phyloP scores from a whole-genome alignment of 257 asterid species.

The Solanum chiquidenum region DNA sequence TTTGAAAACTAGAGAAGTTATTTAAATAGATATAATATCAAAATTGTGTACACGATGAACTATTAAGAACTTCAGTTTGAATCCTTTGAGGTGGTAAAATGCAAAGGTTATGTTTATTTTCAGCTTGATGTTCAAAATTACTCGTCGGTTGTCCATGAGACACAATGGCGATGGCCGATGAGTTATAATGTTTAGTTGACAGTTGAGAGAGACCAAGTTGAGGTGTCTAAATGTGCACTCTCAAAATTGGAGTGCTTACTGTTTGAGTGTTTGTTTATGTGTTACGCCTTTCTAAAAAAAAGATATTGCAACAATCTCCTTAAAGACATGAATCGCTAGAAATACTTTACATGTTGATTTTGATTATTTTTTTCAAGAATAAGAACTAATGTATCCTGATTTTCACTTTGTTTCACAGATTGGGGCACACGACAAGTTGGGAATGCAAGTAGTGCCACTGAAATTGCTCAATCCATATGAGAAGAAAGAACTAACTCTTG shows the following conservation, averaged over 20 bases:
- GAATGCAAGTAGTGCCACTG: constrained; percentile 65
- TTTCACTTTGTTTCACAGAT: constrained; percentile 24
- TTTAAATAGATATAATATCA: background rate
- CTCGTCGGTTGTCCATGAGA: background rate
- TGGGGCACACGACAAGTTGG: constrained; percentile 75
- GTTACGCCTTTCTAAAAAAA: background rate
- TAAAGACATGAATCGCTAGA: background rate
- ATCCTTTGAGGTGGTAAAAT: background rate
- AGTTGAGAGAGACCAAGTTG: background rate
- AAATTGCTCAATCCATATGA: constrained; percentile 41
- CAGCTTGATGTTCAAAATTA: background rate
- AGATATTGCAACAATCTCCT: background rate
- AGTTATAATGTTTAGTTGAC: background rate
- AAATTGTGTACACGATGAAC: background rate
- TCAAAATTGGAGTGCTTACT: background rate
- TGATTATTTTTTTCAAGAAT: background rate
- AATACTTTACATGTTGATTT: background rate
- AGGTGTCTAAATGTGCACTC: background rate
- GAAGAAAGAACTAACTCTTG: constrained; percentile 37
- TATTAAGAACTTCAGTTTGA: background rate
- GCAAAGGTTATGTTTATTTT: background rate
- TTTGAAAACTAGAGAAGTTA: background rate
- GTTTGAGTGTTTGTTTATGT: background rate
- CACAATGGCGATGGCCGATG: background rate
- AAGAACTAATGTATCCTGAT: background rate